Evolutionary conservation across 768 basidiomycete genomes (phyloP).

Genomic region (Tricholoma sp.): DNA sequence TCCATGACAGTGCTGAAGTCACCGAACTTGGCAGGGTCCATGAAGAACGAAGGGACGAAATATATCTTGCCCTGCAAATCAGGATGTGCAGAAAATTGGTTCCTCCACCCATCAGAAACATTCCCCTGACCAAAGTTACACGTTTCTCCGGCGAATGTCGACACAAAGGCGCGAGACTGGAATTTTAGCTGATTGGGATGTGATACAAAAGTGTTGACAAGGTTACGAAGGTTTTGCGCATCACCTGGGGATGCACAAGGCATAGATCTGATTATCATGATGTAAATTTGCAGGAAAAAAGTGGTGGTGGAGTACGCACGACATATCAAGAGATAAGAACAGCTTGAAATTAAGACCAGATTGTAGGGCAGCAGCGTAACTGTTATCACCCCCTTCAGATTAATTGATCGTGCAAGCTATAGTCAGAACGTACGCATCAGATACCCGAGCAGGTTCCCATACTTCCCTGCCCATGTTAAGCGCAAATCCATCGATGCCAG

Average conservation of each 20-base stretch:
- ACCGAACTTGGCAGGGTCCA: constrained; percentile 44
- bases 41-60: constrained; percentile 70
- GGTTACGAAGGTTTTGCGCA: constrained; percentile 44
- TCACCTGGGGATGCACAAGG: constrained; percentile 47
- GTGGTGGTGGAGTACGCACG: constrained; percentile 34
- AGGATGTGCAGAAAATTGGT: constrained; percentile 43
- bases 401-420: not conserved
- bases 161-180: constrained; percentile 47
- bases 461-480: constrained; percentile 62
- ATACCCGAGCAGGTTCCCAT: constrained; percentile 60
- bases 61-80: constrained; percentile 44
- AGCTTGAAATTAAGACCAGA: constrained; percentile 59
- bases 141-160: constrained; percentile 66
- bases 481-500: constrained; percentile 65
- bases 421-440: constrained; percentile 47
- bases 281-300: not conserved
- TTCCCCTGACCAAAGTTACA: constrained; percentile 61
- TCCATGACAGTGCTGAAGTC: constrained; percentile 45
- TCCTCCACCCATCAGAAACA: constrained; percentile 50
- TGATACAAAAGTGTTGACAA: constrained; percentile 46
- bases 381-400: constrained; percentile 16
- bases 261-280: constrained; percentile 35
- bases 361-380: constrained; percentile 51
- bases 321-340: constrained; percentile 78
- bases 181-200: constrained; percentile 57